Percentiles rank a stretch among this genome's conserved stretches.
Evolutionary conservation across 164 flowering plant genomes (phyloP).

Genomic region (Aristolochia contorta): DNA sequence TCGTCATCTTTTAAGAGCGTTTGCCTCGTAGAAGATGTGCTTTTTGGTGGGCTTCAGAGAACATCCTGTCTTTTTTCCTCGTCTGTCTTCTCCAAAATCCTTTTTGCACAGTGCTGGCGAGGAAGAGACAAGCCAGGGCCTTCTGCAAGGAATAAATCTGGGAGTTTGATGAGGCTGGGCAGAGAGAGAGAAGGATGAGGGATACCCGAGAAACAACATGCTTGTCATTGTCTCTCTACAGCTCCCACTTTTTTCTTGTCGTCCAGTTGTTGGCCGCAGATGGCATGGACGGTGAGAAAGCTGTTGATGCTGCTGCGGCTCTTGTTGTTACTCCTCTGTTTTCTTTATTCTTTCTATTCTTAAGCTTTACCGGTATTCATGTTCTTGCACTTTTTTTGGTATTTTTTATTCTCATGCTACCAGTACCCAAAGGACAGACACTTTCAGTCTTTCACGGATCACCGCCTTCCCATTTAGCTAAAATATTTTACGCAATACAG

Average conservation of each 20-base stretch:
- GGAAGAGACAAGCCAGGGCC: conserved; percentile 26
- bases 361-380: neutral
- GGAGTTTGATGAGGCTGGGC: conserved; percentile 3
- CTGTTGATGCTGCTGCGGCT: conserved; percentile 26
- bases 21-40: conserved; percentile 34
- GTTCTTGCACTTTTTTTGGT: neutral
- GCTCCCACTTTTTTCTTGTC: conserved; percentile 30
- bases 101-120: neutral
- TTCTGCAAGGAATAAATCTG: too few species aligned
- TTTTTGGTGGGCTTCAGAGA: conserved; percentile 1
- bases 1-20: conserved; percentile 24
- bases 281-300: conserved; percentile 48
- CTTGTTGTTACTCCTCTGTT: neutral
- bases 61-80: too few species aligned
- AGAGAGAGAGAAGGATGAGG: conserved; percentile 9
- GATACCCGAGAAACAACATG: neutral
- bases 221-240: conserved; percentile 1
- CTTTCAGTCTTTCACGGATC: too few species aligned
- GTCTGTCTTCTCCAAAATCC: neutral
- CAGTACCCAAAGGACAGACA: too few species aligned
- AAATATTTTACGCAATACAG: too few species aligned
- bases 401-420: neutral
- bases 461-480: too few species aligned
- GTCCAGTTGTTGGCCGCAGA: conserved; percentile 35
- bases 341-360: too few species aligned